Base-by-base conservation (phyloP, 2,329 filamentous ascomycete genomes). In the Claviceps fusiformis region DNA sequence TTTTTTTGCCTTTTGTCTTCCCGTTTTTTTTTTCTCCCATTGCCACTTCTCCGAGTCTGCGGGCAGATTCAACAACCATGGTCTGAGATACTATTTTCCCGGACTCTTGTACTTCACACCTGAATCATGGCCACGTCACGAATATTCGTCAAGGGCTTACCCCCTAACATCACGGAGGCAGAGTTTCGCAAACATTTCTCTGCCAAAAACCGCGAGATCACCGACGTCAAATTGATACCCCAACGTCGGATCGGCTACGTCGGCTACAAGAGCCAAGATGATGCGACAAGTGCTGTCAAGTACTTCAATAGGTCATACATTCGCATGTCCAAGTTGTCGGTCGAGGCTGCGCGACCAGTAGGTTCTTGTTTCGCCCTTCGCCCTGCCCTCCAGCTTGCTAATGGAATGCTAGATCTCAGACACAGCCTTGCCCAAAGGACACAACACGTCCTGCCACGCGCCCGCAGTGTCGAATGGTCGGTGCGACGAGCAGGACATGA, bases 271-370 rank as follows among this genome's bases (percentile, higher is more conserved):
- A 87, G 81, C 53, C 75, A 86, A 15, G 82, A 92, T 59, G 86
- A 89, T 67, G 93, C 93, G 55, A 76, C 81, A 56, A 81, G 84
- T 65, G 92, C 93, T 48, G 87, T 95, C 68, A 91, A 88, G 70
- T 95, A 95, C 75, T 96, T 96, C 77, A 91, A 98, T 76, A 89
- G 82, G 68, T 86, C 91, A 59, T 98, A 90, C 71, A 89, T 98
- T 64, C 89, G 90, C 63, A 93, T 96, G 87, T 95, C 91, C 56
- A 95, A 86, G 74, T 90, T 98, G 64, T 80, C 79, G 35, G 93
- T 96, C 59, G 91, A 96, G 73, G 74, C 93, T 65, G 93, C 93
- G 55, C 85, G 81, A 68, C 86, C 93, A 57, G 87, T 95, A 68
- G 66, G 76, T 67, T 45, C 51, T 43, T 24, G 27, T 27, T 47